Percentiles rank a stretch among this genome's conserved stretches.
These are phyloP conservation scores for Pseudogymnoascus sp. DNA, from an alignment of 2,329 filamentous ascomycete species.

Conservation along the genomic window DNA sequence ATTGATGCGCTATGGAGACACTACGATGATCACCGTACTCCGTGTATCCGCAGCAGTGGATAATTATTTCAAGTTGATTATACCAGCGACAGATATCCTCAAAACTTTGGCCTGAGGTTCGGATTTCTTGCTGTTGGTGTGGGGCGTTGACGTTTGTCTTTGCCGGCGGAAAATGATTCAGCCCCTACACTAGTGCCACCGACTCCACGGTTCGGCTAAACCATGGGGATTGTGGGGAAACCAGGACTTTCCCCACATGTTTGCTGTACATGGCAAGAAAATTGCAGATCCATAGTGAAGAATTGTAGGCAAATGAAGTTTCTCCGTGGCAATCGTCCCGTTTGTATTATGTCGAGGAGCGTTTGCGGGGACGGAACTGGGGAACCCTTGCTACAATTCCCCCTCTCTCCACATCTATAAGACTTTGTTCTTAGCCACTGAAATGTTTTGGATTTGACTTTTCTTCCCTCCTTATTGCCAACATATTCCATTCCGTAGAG, in stretches of 20 bases:
- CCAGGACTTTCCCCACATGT: background rate
- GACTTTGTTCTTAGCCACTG: background rate
- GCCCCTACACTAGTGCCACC: background rate
- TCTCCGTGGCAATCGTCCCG: constrained; percentile 3
- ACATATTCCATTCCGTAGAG: background rate
- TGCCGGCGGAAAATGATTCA: constrained; percentile 5
- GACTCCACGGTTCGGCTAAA: background rate
- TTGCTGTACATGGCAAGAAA: background rate
- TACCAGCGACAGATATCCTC: background rate
- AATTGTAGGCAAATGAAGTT: background rate
- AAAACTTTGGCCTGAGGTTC: background rate
- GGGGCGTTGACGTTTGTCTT: background rate
- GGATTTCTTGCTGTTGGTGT: background rate
- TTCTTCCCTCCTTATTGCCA: background rate
- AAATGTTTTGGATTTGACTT: constrained; percentile 8
- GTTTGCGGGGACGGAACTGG: constrained; percentile 7
- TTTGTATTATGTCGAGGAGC: background rate
- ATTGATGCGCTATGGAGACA: constrained; percentile 3
- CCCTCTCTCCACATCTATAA: constrained; percentile 2
- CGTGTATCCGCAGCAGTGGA: background rate
- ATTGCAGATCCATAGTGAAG: background rate
- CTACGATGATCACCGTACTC: background rate
- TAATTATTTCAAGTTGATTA: constrained; percentile 3
- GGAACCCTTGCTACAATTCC: constrained; percentile 1
- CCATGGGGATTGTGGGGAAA: constrained; percentile 1